Percentiles rank a stretch among this genome's conserved stretches.
Evolutionary conservation across 2,329 filamentous ascomycete genomes (phyloP).

Genomic region (Alternaria atra): DNA sequence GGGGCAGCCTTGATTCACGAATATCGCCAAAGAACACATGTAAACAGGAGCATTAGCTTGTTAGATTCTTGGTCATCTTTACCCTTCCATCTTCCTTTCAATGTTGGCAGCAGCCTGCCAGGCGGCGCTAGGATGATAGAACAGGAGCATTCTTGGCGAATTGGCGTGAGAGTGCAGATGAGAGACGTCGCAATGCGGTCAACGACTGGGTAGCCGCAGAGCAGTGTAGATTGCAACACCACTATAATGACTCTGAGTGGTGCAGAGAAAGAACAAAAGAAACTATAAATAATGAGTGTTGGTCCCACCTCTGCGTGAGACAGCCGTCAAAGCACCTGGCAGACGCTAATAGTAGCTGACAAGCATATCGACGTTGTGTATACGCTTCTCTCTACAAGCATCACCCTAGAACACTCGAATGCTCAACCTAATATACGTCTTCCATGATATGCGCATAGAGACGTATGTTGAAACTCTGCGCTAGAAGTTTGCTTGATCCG

Average conservation of each 20-base stretch:
- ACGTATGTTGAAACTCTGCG: neutral
- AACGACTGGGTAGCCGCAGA: slow-evolving; percentile 31
- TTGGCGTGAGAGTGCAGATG: slow-evolving; percentile 34
- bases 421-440: neutral
- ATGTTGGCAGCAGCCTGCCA: slow-evolving; percentile 35
- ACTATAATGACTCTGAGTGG: slow-evolving; percentile 45
- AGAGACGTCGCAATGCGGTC: slow-evolving; percentile 40
- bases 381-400: neutral
- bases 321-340: neutral
- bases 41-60: slow-evolving; percentile 40
- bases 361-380: neutral
- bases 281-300: slow-evolving; percentile 17
- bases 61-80: slow-evolving; percentile 41
- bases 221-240: slow-evolving; percentile 45
- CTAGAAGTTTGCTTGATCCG: slow-evolving; percentile 14
- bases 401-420: neutral
- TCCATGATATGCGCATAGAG: neutral
- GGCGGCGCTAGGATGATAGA: slow-evolving; percentile 46
- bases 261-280: slow-evolving; percentile 43
- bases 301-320: neutral
- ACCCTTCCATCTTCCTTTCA: slow-evolving; percentile 41
- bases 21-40: slow-evolving; percentile 35
- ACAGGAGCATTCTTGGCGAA: slow-evolving; percentile 34
- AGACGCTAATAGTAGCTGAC: neutral
- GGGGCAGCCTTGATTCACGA: slow-evolving; percentile 32